These are phyloP conservation scores for Vitis labrusca DNA, from an alignment of 164 flowering plant species.

Conservation along the genomic window DNA sequence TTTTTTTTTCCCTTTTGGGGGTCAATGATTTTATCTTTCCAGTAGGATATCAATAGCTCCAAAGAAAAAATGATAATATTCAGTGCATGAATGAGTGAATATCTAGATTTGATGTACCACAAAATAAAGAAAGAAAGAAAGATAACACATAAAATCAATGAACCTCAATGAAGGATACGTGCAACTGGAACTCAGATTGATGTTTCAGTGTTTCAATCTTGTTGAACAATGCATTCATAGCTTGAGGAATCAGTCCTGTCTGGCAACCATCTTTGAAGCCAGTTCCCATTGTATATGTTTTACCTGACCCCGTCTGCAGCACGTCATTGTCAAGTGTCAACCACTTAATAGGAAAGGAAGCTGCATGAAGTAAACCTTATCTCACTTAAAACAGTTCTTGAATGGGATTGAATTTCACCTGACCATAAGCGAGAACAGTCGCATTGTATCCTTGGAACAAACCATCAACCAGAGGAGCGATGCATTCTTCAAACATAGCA, in stretches of 20 bases:
- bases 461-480: conserved; percentile 80
- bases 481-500: conserved; percentile 76
- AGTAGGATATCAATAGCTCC: not conserved
- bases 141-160: not conserved
- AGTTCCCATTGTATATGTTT: conserved; percentile 92
- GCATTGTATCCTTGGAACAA: conserved; percentile 91
- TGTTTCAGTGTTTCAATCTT: conserved; percentile 64
- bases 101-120: too few species aligned
- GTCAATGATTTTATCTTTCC: not conserved
- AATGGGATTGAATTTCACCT: conserved; percentile 41
- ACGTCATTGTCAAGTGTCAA: conserved; percentile 7
- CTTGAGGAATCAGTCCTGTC: conserved; percentile 73
- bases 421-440: conserved; percentile 94
- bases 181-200: conserved; percentile 76
- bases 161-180: conserved; percentile 89
- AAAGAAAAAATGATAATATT: not conserved
- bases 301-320: conserved; percentile 86
- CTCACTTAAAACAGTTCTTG: not conserved
- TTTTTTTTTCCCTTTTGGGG: not conserved
- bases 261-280: conserved; percentile 60
- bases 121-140: not conserved
- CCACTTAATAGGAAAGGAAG: not conserved
- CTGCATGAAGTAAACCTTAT: not conserved
- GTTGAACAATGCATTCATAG: conserved; percentile 62
- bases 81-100: not conserved